A percentile compares a stretch with the other conserved stretches of the same genome.
Evolutionary conservation across 352 stramenopile species (phyloP).

Genomic region (Pythium plurisporium): DNA sequence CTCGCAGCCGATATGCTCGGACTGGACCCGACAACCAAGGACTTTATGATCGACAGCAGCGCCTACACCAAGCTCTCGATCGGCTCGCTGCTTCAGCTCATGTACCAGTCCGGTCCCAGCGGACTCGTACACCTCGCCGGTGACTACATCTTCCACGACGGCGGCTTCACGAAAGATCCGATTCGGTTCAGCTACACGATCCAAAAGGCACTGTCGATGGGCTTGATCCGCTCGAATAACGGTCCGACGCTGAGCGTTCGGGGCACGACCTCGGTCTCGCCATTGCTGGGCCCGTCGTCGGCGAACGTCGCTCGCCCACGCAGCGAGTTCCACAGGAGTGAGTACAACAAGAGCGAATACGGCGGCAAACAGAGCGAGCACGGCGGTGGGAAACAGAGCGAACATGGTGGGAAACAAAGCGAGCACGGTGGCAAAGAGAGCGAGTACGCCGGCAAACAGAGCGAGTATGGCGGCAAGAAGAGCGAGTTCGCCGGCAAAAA

Average conservation of each 20-base stretch:
- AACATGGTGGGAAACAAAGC: too few species aligned
- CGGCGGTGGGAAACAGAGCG: too few species aligned
- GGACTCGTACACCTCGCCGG: slow-evolving; percentile 37
- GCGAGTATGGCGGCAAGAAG: not conserved
- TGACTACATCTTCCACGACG: slow-evolving; percentile 49
- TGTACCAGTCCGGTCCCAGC: slow-evolving; percentile 49
- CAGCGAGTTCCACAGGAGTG: not conserved
- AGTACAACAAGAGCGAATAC: not conserved
- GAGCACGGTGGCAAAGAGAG: slow-evolving; percentile 22
- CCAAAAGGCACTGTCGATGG: slow-evolving; percentile 35
- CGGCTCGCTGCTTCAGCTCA: slow-evolving; percentile 36
- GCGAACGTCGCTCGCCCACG: not conserved
- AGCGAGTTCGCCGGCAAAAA: too few species aligned
- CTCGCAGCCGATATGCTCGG: slow-evolving; percentile 35
- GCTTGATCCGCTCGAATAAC: slow-evolving; percentile 11
- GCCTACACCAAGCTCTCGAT: slow-evolving; percentile 32
- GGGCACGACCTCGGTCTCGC: not conserved
- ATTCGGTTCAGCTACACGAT: slow-evolving; percentile 31
- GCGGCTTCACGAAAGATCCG: slow-evolving; percentile 30
- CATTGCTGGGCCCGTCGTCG: not conserved
- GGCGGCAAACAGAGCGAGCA: too few species aligned
- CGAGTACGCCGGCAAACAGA: too few species aligned
- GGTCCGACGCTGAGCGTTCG: not conserved
- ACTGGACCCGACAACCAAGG: slow-evolving; percentile 33
- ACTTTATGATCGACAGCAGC: slow-evolving; percentile 20